Evolutionary conservation across 2,329 filamentous ascomycete genomes (phyloP).

Genomic region (Neofusicoccum laricinum): DNA sequence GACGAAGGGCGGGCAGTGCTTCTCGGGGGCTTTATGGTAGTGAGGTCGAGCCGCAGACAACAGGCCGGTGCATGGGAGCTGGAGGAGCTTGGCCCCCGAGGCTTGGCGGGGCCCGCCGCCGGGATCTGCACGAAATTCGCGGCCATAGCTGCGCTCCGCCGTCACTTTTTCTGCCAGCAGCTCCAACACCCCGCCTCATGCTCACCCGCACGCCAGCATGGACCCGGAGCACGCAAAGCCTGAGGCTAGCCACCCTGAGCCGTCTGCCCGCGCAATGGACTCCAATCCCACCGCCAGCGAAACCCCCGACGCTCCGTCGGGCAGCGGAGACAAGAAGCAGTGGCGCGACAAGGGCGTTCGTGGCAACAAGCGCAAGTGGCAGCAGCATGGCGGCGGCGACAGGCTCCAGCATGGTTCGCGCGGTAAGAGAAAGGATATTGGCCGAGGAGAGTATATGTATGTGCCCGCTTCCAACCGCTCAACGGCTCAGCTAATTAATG

Average conservation of each 20-base stretch:
- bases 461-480: slow-evolving; percentile 28
- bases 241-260: background rate
- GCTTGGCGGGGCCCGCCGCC: background rate
- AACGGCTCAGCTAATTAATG: slow-evolving; percentile 39
- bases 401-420: slow-evolving; percentile 28
- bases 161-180: background rate
- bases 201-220: slow-evolving; percentile 22
- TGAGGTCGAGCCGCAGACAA: background rate
- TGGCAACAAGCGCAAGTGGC: slow-evolving; percentile 31
- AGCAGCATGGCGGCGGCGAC: slow-evolving; percentile 13
- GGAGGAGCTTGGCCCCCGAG: background rate
- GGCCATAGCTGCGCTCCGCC: background rate
- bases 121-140: slow-evolving; percentile 4
- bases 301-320: background rate
- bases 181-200: slow-evolving; percentile 21
- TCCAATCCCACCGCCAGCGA: slow-evolving; percentile 15
- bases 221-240: slow-evolving; percentile 25
- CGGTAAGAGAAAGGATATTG: slow-evolving; percentile 65
- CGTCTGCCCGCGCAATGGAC: slow-evolving; percentile 26
- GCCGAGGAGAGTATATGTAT: slow-evolving; percentile 64
- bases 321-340: slow-evolving; percentile 1
- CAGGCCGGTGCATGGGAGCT: background rate
- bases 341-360: slow-evolving; percentile 13
- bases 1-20: background rate
- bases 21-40: background rate